Conservation (phyloP, 495 filamentous ascomycete genomes). For the Talaromyces borbonicus region DNA sequence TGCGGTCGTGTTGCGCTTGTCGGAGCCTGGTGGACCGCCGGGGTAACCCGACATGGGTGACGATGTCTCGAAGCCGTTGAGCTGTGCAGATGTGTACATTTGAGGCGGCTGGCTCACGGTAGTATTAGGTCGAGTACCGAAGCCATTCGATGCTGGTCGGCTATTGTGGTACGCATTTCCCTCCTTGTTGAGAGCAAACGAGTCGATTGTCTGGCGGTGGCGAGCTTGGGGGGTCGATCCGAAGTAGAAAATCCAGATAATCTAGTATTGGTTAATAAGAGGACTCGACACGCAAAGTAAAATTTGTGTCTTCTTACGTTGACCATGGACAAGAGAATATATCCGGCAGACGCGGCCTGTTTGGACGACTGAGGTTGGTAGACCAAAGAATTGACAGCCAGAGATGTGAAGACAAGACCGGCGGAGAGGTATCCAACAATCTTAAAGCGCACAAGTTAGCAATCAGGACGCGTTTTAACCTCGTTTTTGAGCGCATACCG, state of each 20-base stretch:
- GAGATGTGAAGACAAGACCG: slow-evolving; percentile 73
- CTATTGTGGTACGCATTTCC: slow-evolving; percentile 59
- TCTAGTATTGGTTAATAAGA: slow-evolving; percentile 46
- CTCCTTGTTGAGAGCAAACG: slow-evolving; percentile 89
- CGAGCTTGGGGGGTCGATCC: slow-evolving; percentile 84
- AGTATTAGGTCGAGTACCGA: slow-evolving; percentile 64
- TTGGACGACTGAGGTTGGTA: slow-evolving; percentile 58
- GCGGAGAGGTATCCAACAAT: slow-evolving; percentile 78
- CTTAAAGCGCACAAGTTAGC: slow-evolving; percentile 31
- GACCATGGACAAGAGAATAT: slow-evolving; percentile 93
- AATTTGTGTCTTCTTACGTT: slow-evolving; percentile 47
- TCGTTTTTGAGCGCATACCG: slow-evolving; percentile 40
- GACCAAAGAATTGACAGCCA: slow-evolving; percentile 72
- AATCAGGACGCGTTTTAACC: not conserved
- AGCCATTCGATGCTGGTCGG: slow-evolving; percentile 38
- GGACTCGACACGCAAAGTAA: not conserved
- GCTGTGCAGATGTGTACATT: slow-evolving; percentile 93
- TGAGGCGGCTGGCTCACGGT: slow-evolving; percentile 71
- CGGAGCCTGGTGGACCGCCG: slow-evolving; percentile 50
- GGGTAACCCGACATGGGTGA: slow-evolving; percentile 78
- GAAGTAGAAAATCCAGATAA: slow-evolving; percentile 98
- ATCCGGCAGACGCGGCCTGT: slow-evolving; percentile 84
- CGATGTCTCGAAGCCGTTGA: slow-evolving; percentile 92
- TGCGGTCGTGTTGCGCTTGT: slow-evolving; percentile 47
- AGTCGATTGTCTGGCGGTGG: slow-evolving; percentile 87